A percentile compares a stretch with the other conserved stretches of the same genome.
Conservation (phyloP, 768 basidiomycete species). For the Boletus coccyginus region DNA sequence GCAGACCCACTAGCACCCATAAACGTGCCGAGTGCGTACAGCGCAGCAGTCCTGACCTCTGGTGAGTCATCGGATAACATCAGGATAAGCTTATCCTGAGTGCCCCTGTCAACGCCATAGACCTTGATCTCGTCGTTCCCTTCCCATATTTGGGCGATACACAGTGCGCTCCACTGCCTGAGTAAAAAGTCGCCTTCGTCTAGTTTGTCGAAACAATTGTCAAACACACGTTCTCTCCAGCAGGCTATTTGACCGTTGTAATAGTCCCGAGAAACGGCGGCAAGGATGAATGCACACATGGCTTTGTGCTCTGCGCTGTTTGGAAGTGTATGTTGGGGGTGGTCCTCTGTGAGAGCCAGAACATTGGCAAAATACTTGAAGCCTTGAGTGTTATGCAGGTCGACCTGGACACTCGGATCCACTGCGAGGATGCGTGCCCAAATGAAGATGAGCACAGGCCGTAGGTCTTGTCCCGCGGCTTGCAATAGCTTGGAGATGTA, state of each 20-base stretch:
- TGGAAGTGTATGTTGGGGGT: constrained; percentile 58
- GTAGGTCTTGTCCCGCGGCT: constrained; percentile 91
- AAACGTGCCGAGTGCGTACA: constrained; percentile 92
- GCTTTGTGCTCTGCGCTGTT: constrained; percentile 95
- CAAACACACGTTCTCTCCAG: constrained; percentile 77
- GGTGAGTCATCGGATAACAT: constrained; percentile 84
- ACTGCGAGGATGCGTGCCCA: constrained; percentile 98
- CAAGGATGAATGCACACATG: constrained; percentile 97
- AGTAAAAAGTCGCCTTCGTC: constrained; percentile 90
- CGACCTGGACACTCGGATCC: constrained; percentile 89
- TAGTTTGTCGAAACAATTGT: constrained; percentile 79
- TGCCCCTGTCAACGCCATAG: constrained; percentile 71
- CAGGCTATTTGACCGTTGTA: constrained; percentile 86
- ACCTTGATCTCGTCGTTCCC: constrained; percentile 87
- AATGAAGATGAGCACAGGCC: constrained; percentile 97
- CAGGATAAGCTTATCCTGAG: constrained; percentile 78
- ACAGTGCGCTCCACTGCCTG: constrained; percentile 91
- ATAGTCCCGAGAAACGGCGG: constrained; percentile 86
- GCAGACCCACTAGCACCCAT: constrained; percentile 84
- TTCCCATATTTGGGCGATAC: constrained; percentile 95
- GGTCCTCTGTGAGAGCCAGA: constrained; percentile 64
- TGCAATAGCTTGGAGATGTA: constrained; percentile 96
- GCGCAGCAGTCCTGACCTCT: constrained; percentile 87
- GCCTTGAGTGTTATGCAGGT: constrained; percentile 76
- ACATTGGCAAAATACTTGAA: constrained; percentile 86